A percentile compares a stretch with the other conserved stretches of the same genome.
Conservation (phyloP, 768 basidiomycete genomes). For the Obba rivulosa region DNA sequence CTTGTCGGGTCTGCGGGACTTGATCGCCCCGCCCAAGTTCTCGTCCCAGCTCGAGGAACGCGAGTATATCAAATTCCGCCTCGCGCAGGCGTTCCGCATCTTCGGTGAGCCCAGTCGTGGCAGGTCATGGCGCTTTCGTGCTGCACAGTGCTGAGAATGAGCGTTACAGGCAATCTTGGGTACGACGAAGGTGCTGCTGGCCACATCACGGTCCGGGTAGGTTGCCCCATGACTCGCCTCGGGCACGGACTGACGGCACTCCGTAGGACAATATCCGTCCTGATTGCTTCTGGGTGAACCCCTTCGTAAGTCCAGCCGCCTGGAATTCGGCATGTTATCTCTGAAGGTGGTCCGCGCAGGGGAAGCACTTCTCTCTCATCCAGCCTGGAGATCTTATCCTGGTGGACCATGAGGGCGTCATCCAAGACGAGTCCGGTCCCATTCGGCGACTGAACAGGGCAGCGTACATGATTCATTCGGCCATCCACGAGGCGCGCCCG, state of each 20-base stretch:
- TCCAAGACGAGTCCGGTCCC: slow-evolving; percentile 29
- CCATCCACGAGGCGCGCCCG: slow-evolving; percentile 29
- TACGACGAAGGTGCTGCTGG: slow-evolving; percentile 46
- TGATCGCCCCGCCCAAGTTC: slow-evolving; percentile 15
- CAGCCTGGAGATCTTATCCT: slow-evolving; percentile 40
- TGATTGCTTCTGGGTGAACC: slow-evolving; percentile 46
- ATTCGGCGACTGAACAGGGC: slow-evolving; percentile 30
- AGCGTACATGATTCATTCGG: slow-evolving; percentile 34
- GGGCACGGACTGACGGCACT: neutral
- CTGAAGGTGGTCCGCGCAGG: slow-evolving; percentile 16
- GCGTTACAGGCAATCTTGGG: slow-evolving; percentile 26
- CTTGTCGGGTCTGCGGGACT: no score
- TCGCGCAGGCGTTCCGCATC: slow-evolving; percentile 42
- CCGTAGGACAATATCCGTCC: slow-evolving; percentile 33
- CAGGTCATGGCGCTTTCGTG: neutral
- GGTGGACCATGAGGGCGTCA: slow-evolving; percentile 34
- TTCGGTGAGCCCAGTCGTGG: slow-evolving; percentile 29
- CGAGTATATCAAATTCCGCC: slow-evolving; percentile 37
- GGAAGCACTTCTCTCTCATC: slow-evolving; percentile 41
- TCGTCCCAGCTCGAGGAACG: slow-evolving; percentile 32
- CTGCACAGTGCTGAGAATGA: neutral
- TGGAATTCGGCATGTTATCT: neutral
- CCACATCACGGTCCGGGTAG: slow-evolving; percentile 42
- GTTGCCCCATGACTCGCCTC: neutral
- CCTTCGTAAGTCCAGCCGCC: slow-evolving; percentile 25